Base-by-base conservation (phyloP, 83 land plant species). In the Diphasiastrum complanatum region DNA sequence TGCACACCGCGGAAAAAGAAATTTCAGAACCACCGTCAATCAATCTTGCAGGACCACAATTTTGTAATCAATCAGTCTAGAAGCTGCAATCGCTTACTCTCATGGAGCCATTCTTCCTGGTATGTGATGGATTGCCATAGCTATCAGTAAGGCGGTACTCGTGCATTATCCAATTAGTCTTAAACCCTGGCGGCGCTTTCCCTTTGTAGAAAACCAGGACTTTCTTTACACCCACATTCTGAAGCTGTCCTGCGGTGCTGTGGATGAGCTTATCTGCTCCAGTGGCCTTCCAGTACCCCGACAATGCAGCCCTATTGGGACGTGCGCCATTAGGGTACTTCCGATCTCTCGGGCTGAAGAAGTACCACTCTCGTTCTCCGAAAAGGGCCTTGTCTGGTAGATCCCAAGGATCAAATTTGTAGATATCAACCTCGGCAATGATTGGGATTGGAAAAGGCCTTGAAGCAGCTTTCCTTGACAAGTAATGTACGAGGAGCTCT, bases 281-380 rank as follows among this genome's bases (percentile, higher is more conserved):
- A 11, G 78, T 75, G 26, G 78, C 78, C 45, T 75, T 75, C 78
- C 78, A 67, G 66, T 74, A 74, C 1, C 77, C 77, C n/a, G 77
- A 67, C 16, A 64, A 65, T 2, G 77, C 77, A 2, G 78, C 72
- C 31, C 78, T 36, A 61, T 75, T 75, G 29, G 78, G 78, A 28
- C 78, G n/a, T 19, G 78, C 71, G 24, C 78, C 78, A 33, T 75
- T 75, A 18, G 73, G 78, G 51, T 75, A 75, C 66, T 75, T 75
- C 29, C 78, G 47, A 41, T 75, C 78, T 33, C 78, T 34, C 22
- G 78, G 78, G n/a, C 72, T 68, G 73, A 75, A 75, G 51, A 75
- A 75, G 37, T 68, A 75, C 78, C 78, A 75, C 68, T 75, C 78
- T 18, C 71, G 33, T 58, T 75, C 78, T 27, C 78, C 78, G 28